These are phyloP conservation scores for Agapanthus africanus DNA, from an alignment of 106 monocot species.

Conservation along the genomic window DNA sequence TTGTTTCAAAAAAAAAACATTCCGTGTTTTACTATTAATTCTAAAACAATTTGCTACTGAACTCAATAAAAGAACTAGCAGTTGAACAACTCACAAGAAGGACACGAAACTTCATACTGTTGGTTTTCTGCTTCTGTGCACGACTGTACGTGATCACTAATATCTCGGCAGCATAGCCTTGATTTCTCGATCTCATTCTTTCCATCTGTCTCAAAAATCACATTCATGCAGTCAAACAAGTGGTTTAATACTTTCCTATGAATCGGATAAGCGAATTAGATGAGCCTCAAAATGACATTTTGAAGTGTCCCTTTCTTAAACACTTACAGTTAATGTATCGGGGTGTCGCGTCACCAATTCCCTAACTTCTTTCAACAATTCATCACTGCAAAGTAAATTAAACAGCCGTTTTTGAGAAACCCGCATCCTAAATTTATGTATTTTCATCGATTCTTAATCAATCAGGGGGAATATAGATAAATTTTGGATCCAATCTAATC, in stretches of 20 bases:
- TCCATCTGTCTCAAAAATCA: slow-evolving; percentile 54
- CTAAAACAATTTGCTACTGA: too few species aligned
- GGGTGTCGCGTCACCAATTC: slow-evolving; percentile 66
- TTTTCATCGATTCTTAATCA: background rate
- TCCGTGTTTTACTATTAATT: too few species aligned
- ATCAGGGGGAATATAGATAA: background rate
- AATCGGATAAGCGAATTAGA: background rate
- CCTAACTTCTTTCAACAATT: slow-evolving; percentile 63
- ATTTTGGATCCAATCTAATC: slow-evolving; percentile 1
- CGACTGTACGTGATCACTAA: slow-evolving; percentile 61
- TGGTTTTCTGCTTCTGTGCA: slow-evolving; percentile 15
- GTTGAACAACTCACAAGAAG: slow-evolving; percentile 72
- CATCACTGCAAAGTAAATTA: slow-evolving; percentile 39
- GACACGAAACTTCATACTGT: slow-evolving; percentile 46
- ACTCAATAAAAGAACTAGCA: background rate
- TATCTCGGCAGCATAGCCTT: slow-evolving; percentile 71
- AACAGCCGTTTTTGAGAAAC: background rate
- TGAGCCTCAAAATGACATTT: background rate
- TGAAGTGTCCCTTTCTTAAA: too few species aligned
- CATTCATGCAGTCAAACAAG: background rate
- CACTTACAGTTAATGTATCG: slow-evolving; percentile 55
- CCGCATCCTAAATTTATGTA: too few species aligned
- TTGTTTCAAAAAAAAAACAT: background rate
- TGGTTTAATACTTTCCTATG: background rate
- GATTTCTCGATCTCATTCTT: slow-evolving; percentile 43